These are phyloP conservation scores for Mycena maculata DNA, from an alignment of 768 basidiomycete species.

Conservation along the genomic window DNA sequence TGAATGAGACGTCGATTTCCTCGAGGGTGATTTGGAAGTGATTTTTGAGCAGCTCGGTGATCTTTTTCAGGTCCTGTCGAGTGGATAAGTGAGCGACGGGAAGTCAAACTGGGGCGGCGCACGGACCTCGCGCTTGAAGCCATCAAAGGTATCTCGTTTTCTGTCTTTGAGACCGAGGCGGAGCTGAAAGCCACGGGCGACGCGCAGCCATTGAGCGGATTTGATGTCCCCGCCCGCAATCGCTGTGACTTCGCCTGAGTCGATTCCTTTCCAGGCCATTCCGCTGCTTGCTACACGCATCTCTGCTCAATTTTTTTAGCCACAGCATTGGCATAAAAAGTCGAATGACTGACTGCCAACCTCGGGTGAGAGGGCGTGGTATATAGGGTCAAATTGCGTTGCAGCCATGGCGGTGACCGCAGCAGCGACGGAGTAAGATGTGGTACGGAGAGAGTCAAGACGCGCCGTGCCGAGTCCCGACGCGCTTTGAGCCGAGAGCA, in stretches of 20 bases:
- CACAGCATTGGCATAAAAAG: slow-evolving; percentile 16
- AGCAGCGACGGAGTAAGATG: slow-evolving; percentile 24
- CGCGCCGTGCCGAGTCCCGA: slow-evolving; percentile 36
- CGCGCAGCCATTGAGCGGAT: slow-evolving; percentile 91
- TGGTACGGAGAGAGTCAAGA: slow-evolving; percentile 19
- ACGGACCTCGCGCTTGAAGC: slow-evolving; percentile 89
- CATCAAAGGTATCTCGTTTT: slow-evolving; percentile 88
- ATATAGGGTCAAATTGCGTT: slow-evolving; percentile 90
- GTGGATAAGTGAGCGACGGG: neutral
- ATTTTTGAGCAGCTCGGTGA: slow-evolving; percentile 85
- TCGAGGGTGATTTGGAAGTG: slow-evolving; percentile 90
- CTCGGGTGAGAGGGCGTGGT: slow-evolving; percentile 76
- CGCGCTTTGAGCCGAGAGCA: slow-evolving; percentile 46
- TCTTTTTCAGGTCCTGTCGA: slow-evolving; percentile 88
- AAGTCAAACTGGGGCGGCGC: slow-evolving; percentile 1
- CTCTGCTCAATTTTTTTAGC: slow-evolving; percentile 59
- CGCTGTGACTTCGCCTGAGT: slow-evolving; percentile 70
- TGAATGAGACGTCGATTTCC: slow-evolving; percentile 85
- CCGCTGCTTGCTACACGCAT: slow-evolving; percentile 91
- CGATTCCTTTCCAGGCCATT: slow-evolving; percentile 93
- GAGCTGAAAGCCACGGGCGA: slow-evolving; percentile 93
- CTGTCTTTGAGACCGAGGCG: slow-evolving; percentile 84
- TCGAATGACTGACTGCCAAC: slow-evolving; percentile 78
- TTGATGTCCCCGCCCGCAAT: slow-evolving; percentile 81
- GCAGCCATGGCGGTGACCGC: slow-evolving; percentile 56